phyloP scores from a whole-genome alignment of 2,329 filamentous ascomycete species.

The Penicillium sp. region DNA sequence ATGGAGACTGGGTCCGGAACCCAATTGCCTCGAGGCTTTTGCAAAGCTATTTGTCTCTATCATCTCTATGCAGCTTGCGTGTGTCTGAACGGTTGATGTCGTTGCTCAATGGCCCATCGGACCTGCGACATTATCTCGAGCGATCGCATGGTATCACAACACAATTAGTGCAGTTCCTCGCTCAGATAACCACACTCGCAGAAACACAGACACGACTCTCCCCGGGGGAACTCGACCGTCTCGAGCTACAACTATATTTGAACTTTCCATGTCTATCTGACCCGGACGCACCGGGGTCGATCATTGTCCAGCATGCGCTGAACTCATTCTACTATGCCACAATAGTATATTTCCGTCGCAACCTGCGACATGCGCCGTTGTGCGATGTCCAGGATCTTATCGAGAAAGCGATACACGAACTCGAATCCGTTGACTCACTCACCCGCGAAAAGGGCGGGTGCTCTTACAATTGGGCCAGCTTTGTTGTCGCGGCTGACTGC shows the following conservation, averaged over 20 bases:
- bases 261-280: constrained; percentile 27
- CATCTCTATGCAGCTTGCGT: constrained; percentile 29
- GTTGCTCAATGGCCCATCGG: constrained; percentile 21
- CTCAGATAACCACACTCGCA: constrained; percentile 26
- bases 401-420: constrained; percentile 31
- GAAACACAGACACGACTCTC: constrained; percentile 20
- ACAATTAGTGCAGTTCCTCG: constrained; percentile 28
- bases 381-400: constrained; percentile 33
- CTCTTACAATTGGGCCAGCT: constrained; percentile 40
- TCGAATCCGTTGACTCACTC: constrained; percentile 34
- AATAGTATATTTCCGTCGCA: constrained; percentile 39
- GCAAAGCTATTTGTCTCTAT: constrained; percentile 32
- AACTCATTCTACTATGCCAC: constrained; percentile 41
- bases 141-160: constrained; percentile 31
- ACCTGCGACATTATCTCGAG: constrained; percentile 28
- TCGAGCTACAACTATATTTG: constrained; percentile 34
- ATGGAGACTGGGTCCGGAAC: constrained; percentile 20
- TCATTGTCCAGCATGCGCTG: constrained; percentile 27
- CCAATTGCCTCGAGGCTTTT: constrained; percentile 21
- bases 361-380: constrained; percentile 25
- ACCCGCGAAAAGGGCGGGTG: constrained; percentile 32
- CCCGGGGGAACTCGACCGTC: constrained; percentile 26
- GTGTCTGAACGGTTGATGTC: constrained; percentile 24
- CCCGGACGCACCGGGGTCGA: constrained; percentile 18
- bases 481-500: constrained; percentile 40